Conservation (phyloP, 768 basidiomycete species). For the Pulveroboletus sp. region DNA sequence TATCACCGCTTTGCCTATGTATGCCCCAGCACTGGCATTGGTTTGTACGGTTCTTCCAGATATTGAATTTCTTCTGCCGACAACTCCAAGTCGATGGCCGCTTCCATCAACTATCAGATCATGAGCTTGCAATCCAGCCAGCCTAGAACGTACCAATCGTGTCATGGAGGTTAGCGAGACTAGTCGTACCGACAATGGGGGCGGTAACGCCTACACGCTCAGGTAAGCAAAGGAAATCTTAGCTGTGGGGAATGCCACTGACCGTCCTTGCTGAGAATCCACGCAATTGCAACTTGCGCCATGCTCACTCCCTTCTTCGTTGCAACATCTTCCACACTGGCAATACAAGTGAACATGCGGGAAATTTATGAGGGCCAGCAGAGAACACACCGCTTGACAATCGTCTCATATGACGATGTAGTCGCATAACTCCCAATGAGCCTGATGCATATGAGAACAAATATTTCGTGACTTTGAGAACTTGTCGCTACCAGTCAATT, state of each 20-base stretch:
- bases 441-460: slow-evolving; percentile 15
- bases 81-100: slow-evolving; percentile 40
- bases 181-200: slow-evolving; percentile 46
- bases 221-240: neutral
- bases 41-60: slow-evolving; percentile 44
- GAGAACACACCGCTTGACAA: slow-evolving; percentile 24
- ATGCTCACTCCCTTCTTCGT: slow-evolving; percentile 36
- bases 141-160: slow-evolving; percentile 32
- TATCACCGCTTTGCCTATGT: slow-evolving; percentile 2
- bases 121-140: neutral
- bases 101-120: slow-evolving; percentile 19
- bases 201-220: slow-evolving; percentile 33
- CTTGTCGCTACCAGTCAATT: slow-evolving; percentile 20
- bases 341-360: neutral
- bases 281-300: slow-evolving; percentile 43
- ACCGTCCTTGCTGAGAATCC: slow-evolving; percentile 34
- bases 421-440: slow-evolving; percentile 23
- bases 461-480: neutral
- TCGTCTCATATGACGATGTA: slow-evolving; percentile 24
- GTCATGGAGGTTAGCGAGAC: slow-evolving; percentile 38
- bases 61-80: slow-evolving; percentile 47
- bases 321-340: slow-evolving; percentile 41
- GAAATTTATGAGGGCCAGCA: too few species aligned
- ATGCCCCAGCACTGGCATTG: slow-evolving; percentile 41
- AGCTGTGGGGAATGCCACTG: neutral